These are phyloP conservation scores for Thelephora terrestris DNA, from an alignment of 1,284 basidiomycete genomes.

Conservation along the genomic window DNA sequence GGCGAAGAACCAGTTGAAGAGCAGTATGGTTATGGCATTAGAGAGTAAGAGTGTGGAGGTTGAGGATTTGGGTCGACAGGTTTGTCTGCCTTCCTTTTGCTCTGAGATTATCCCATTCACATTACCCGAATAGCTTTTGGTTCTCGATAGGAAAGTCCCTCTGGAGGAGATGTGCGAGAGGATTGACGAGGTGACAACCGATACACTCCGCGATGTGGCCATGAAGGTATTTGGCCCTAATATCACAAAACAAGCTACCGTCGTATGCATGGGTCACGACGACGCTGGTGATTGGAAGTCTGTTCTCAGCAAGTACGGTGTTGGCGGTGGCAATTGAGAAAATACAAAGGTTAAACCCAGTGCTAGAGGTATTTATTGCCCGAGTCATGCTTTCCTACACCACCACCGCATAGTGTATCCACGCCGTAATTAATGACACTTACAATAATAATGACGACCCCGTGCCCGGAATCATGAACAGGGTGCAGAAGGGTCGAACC, in stretches of 20 bases:
- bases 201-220: slow-evolving; percentile 67
- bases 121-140: slow-evolving; percentile 55
- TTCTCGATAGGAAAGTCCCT: slow-evolving; percentile 83
- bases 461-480: too few relatives aligned
- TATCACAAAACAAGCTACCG: slow-evolving; percentile 51
- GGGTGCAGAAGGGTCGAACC: background rate
- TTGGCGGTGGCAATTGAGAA: slow-evolving; percentile 25
- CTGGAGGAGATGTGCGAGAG: slow-evolving; percentile 88
- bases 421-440: background rate
- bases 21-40: slow-evolving; percentile 89
- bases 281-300: slow-evolving; percentile 53
- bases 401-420: background rate
- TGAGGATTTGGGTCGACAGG: slow-evolving; percentile 81
- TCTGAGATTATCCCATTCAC: slow-evolving; percentile 3
- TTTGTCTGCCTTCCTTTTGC: slow-evolving; percentile 20
- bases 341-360: background rate
- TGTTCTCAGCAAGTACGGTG: slow-evolving; percentile 58
- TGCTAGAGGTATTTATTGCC: background rate
- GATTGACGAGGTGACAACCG: slow-evolving; percentile 75
- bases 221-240: slow-evolving; percentile 58
- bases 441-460: too few relatives aligned
- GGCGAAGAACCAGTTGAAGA: slow-evolving; percentile 96
- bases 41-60: slow-evolving; percentile 89
- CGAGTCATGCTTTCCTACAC: background rate
- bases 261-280: slow-evolving; percentile 67